Conservation (phyloP, 257 asterid species). For the Rhazya stricta region DNA sequence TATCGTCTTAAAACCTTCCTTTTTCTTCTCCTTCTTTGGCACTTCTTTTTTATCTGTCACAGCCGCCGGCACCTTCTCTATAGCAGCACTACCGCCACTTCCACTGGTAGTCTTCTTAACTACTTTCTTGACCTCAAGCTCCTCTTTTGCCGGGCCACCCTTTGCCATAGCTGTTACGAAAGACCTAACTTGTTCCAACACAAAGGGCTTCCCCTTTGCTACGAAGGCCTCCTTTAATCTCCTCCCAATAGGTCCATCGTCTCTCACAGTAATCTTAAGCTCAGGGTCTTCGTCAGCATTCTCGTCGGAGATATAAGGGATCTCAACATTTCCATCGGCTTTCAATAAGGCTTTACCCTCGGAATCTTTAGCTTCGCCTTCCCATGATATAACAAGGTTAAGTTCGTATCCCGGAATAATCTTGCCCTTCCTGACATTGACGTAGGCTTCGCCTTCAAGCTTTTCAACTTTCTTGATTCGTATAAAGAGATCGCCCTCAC, state of each 20-base stretch:
- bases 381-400: slow-evolving; percentile 55
- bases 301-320: slow-evolving; percentile 88
- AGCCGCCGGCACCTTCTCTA: slow-evolving; percentile 1
- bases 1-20: slow-evolving; percentile 87
- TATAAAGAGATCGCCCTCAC: slow-evolving; percentile 57
- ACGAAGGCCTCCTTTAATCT: slow-evolving; percentile 73
- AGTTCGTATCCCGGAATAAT: slow-evolving; percentile 86
- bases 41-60: slow-evolving; percentile 29
- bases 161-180: slow-evolving; percentile 62
- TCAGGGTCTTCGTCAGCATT: slow-evolving; percentile 95
- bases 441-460: slow-evolving; percentile 85
- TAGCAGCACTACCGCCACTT: background rate
- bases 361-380: slow-evolving; percentile 66
- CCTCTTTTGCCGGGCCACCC: slow-evolving; percentile 93
- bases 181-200: slow-evolving; percentile 61
- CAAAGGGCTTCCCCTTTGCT: slow-evolving; percentile 66
- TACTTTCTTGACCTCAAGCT: slow-evolving; percentile 62
- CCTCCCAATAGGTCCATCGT: slow-evolving; percentile 71
- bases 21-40: slow-evolving; percentile 51
- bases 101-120: slow-evolving; percentile 28
- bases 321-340: slow-evolving; percentile 70
- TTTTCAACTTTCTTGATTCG: slow-evolving; percentile 49
- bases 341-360: slow-evolving; percentile 40
- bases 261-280: slow-evolving; percentile 48
- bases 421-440: slow-evolving; percentile 86